These are phyloP conservation scores for Stachybotrys elegans DNA, from an alignment of 2,329 filamentous ascomycete species.

Conservation along the genomic window DNA sequence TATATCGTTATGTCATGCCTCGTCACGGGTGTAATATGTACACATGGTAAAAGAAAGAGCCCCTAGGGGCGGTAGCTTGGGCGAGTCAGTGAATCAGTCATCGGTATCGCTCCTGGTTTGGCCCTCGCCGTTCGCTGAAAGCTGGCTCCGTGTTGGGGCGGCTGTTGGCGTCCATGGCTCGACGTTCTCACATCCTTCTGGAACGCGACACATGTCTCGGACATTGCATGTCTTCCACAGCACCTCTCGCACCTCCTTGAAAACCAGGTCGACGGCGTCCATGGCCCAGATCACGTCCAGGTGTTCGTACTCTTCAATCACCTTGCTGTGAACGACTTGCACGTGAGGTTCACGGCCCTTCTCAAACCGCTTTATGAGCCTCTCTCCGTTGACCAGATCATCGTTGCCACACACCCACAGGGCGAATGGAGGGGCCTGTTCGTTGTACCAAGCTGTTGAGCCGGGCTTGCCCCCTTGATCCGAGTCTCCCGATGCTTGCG, in stretches of 20 bases:
- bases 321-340: constrained; percentile 71
- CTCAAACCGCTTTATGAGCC: constrained; percentile 69
- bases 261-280: constrained; percentile 79
- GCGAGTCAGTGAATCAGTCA: too few relatives aligned
- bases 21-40: too few relatives aligned
- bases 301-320: constrained; percentile 87
- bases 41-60: too few relatives aligned
- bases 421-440: constrained; percentile 74
- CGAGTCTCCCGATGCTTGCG: constrained; percentile 17
- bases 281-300: constrained; percentile 94
- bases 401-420: constrained; percentile 85
- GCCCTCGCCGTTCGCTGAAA: not conserved
- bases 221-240: constrained; percentile 71
- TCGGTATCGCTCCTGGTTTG: constrained; percentile 1
- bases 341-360: constrained; percentile 77
- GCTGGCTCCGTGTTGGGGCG: constrained; percentile 2
- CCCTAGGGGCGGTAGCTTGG: too few relatives aligned
- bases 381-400: constrained; percentile 75
- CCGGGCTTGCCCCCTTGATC: constrained; percentile 38
- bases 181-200: constrained; percentile 56
- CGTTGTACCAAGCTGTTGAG: constrained; percentile 74
- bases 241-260: constrained; percentile 72
- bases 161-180: constrained; percentile 26
- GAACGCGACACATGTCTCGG: constrained; percentile 54
- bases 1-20: too few relatives aligned